Conservation (phyloP, 176 grass and related monocot species). For the Carex cristatella region DNA sequence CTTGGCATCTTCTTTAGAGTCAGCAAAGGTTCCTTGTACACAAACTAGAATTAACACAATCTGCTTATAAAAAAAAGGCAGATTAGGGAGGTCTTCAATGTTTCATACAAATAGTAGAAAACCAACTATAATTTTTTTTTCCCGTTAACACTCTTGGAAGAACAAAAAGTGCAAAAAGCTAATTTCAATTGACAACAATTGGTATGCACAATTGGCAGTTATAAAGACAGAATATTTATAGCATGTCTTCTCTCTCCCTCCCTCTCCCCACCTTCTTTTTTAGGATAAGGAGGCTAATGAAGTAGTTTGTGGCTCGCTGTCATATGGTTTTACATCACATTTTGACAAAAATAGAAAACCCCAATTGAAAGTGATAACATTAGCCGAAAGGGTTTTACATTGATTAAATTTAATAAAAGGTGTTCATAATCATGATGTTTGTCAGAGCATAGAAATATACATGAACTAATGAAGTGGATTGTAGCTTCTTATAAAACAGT, state of each 20-base stretch:
- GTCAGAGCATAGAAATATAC: neutral
- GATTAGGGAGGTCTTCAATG: neutral
- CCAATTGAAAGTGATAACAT: neutral
- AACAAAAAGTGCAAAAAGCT: neutral
- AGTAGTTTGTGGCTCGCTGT: neutral
- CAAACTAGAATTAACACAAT: conserved; percentile 69
- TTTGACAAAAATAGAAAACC: conserved; percentile 1
- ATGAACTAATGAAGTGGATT: neutral
- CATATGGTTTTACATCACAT: neutral
- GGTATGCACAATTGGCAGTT: neutral
- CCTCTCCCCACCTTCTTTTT: neutral
- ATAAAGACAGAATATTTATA: neutral
- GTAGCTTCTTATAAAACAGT: neutral
- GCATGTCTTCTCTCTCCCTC: neutral
- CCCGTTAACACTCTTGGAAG: neutral
- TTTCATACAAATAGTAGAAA: neutral
- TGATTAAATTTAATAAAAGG: neutral
- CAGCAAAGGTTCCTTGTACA: conserved; percentile 30
- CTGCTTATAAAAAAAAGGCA: conserved; percentile 29
- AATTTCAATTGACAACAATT: neutral
- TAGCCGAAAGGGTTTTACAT: neutral
- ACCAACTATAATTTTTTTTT: neutral
- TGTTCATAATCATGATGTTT: neutral
- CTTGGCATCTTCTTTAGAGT: conserved; percentile 41
- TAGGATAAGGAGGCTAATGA: neutral